A percentile compares a stretch with the other conserved stretches of the same genome.
Conservation (phyloP, 2,329 filamentous ascomycete genomes). For the Penicillium sp. region DNA sequence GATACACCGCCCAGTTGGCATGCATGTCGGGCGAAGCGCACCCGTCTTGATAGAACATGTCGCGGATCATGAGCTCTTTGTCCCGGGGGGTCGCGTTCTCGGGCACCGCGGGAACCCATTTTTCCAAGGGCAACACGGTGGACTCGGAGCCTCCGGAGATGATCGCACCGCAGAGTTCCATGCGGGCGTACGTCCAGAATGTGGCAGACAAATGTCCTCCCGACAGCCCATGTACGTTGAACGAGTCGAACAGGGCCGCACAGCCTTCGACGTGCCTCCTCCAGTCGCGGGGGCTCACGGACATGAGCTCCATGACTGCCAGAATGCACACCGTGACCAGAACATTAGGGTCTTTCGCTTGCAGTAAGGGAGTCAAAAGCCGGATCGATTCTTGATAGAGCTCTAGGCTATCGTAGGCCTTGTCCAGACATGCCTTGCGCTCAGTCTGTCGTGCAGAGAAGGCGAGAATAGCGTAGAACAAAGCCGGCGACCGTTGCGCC, state of each 20-base stretch:
- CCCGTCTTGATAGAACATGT: conserved; percentile 18
- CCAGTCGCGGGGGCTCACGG: conserved; percentile 46
- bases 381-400: conserved; percentile 49
- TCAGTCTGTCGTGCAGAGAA: conserved; percentile 49
- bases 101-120: conserved; percentile 40
- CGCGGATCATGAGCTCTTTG: conserved; percentile 16
- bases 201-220: conserved; percentile 49
- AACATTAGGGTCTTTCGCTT: conserved; percentile 44
- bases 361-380: conserved; percentile 42
- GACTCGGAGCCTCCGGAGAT: conserved; percentile 47
- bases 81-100: conserved; percentile 28
- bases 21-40: conserved; percentile 45
- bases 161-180: conserved; percentile 50
- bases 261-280: conserved; percentile 51
- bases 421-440: conserved; percentile 39
- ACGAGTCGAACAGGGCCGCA: conserved; percentile 46
- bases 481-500: conserved; percentile 39
- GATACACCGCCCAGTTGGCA: conserved; percentile 54
- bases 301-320: conserved; percentile 49
- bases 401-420: conserved; percentile 45
- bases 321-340: conserved; percentile 49
- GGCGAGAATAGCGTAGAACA: conserved; percentile 48
- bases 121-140: conserved; percentile 45
- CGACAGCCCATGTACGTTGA: conserved; percentile 45
- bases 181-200: conserved; percentile 53